Percentiles rank a stretch among this genome's conserved stretches.
These are phyloP conservation scores for Beauveria caledonica DNA, from an alignment of 2,329 filamentous ascomycete species.

Conservation along the genomic window DNA sequence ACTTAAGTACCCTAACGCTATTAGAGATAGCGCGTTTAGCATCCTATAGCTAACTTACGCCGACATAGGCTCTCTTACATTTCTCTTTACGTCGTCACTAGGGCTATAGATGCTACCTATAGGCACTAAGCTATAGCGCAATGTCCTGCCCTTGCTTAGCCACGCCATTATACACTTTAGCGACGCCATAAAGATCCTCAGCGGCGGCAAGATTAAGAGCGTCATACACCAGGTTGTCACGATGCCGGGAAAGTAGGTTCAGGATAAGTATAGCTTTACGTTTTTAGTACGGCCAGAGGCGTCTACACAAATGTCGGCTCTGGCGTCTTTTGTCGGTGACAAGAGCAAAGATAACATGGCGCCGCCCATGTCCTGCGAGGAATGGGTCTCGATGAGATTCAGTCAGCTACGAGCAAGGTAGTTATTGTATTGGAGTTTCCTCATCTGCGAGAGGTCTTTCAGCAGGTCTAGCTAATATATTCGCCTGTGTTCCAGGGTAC, in stretches of 20 bases:
- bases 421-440: neutral
- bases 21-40: neutral
- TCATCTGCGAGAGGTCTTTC: no score
- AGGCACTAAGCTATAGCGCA: neutral
- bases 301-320: neutral
- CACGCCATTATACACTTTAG: neutral
- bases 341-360: no score
- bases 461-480: neutral
- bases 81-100: neutral
- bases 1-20: neutral
- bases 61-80: slow-evolving; percentile 4
- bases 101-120: neutral
- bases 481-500: no score
- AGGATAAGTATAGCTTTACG: neutral
- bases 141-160: neutral
- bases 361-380: neutral
- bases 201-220: neutral
- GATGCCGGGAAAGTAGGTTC: neutral
- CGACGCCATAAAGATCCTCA: slow-evolving; percentile 4
- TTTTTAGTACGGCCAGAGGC: neutral
- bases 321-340: neutral
- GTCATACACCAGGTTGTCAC: neutral
- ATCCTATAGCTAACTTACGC: slow-evolving; percentile 1
- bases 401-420: slow-evolving; percentile 1
- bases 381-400: slow-evolving; percentile 1